A percentile compares a stretch with the other conserved stretches of the same genome.
phyloP scores from a whole-genome alignment of 2,329 filamentous ascomycete species.

The Fusarium sp. region DNA sequence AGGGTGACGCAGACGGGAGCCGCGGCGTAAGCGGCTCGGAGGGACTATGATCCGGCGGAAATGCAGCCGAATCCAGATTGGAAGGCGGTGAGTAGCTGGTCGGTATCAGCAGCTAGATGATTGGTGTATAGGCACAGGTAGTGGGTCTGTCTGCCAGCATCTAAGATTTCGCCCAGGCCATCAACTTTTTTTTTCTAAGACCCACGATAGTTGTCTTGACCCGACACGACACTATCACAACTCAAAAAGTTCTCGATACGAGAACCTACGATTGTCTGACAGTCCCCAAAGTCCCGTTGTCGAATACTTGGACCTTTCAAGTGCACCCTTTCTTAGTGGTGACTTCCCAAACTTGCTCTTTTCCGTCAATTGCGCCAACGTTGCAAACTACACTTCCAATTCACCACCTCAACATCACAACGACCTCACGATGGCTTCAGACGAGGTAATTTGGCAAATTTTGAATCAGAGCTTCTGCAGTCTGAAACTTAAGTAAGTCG shows the following conservation, averaged over 20 bases:
- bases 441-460: slow-evolving; percentile 98
- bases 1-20: slow-evolving; percentile 23
- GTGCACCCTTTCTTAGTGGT: neutral
- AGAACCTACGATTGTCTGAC: neutral
- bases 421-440: slow-evolving; percentile 76
- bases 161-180: neutral
- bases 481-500: slow-evolving; percentile 87
- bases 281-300: neutral
- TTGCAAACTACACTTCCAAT: neutral
- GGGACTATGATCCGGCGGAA: slow-evolving; percentile 7
- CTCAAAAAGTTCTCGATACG: neutral
- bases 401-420: neutral
- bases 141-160: neutral
- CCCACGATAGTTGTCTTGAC: neutral
- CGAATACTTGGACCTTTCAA: neutral
- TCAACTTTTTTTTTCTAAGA: neutral
- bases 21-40: slow-evolving; percentile 24
- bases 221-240: neutral
- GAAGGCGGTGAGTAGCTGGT: slow-evolving; percentile 33
- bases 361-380: neutral
- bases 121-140: slow-evolving; percentile 9
- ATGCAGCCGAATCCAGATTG: neutral
- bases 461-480: slow-evolving; percentile 96
- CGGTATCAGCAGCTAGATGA: slow-evolving; percentile 37
- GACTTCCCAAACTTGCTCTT: neutral